phyloP scores from a whole-genome alignment of 2,329 filamentous ascomycete species.

The Zelopaecilomyces penicillatus region DNA sequence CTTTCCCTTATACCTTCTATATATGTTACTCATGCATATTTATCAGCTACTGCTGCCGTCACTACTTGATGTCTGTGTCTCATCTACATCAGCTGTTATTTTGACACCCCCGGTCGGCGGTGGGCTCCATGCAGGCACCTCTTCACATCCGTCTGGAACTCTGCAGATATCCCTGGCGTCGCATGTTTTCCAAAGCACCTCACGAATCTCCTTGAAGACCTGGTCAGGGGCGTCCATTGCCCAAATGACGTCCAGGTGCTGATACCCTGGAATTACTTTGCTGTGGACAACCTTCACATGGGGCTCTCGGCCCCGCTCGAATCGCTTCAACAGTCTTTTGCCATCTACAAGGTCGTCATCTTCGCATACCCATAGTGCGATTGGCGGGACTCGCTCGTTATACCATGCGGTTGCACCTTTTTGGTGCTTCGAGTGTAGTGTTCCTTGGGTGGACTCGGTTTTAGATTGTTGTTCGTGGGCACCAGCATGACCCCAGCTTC shows the following conservation, averaged over 20 bases:
- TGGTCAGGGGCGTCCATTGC: constrained; percentile 80
- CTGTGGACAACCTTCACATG: constrained; percentile 71
- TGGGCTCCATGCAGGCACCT: constrained; percentile 31
- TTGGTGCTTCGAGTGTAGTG: constrained; percentile 19
- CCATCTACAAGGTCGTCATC: constrained; percentile 82
- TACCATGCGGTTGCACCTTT: constrained; percentile 68
- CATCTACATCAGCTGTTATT: too few relatives aligned
- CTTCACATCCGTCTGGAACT: constrained; percentile 56
- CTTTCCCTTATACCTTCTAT: too few relatives aligned
- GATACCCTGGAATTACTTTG: constrained; percentile 78
- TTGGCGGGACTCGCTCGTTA: constrained; percentile 65
- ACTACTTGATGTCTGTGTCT: too few relatives aligned
- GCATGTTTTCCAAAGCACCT: constrained; percentile 77
- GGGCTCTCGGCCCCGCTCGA: constrained; percentile 71
- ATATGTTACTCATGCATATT: too few relatives aligned
- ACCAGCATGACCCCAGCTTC: neutral
- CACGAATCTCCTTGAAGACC: constrained; percentile 70
- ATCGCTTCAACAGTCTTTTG: constrained; percentile 59
- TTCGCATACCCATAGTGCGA: constrained; percentile 83
- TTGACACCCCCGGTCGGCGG: neutral
- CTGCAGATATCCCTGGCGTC: constrained; percentile 47
- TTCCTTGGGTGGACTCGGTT: too few relatives aligned
- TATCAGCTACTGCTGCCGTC: too few relatives aligned
- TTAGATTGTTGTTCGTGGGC: constrained; percentile 11
- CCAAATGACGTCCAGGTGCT: constrained; percentile 94